Evolutionary conservation across 129 eudicot genomes (phyloP), one percentile per base, ranked within the genome.

Genomic region (Smallanthus sonchifolius): DNA sequence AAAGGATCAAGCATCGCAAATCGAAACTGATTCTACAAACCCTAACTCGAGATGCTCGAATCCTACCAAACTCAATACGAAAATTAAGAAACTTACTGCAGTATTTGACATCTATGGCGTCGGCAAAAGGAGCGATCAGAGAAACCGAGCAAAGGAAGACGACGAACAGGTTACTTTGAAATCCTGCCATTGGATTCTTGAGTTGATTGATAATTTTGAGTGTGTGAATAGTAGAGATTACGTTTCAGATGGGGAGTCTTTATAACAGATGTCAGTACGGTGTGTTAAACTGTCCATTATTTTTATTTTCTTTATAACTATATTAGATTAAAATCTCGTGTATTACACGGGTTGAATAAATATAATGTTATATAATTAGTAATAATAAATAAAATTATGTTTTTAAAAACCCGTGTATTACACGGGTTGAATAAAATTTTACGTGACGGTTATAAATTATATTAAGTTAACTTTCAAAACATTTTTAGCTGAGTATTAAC

Each of bases 51-150:
- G 52, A 55, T 6, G 17, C 61, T 47, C 39, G 38, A 51, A 75
- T 63, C 24, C 17, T 49, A 75, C 36, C 32, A 2, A 62, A 78
- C 15, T 8, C 3, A 39, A 39, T 1, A 42, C 0, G 7, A 47
- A 57, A 44, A 4, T 1, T 16, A 42, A 10, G 9, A n/a, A 51
- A 75, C 83, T 54, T 65, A 88, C 94, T 77, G 85, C 94, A 88
- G 74, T 80, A 88, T 37, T 82, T 70, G 54, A 85, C 80, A 39
- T 83, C 83, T 43, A 74, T 81, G 74, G 94, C 87, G 6, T 75
- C 68, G 73, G 73, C 51, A 20, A 68, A 69, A 16, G 76, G 77
- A 1, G 78, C 49, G 40, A 87, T 11, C 4, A 83, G 73, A 57
- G 32, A 78, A 5, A 81, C 4, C 10, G 81, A 69, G 74, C 71